Evolutionary conservation across 2,329 filamentous ascomycete species (phyloP), one percentile per base, ranked within the genome.

Genomic region (Alternaria longipes): DNA sequence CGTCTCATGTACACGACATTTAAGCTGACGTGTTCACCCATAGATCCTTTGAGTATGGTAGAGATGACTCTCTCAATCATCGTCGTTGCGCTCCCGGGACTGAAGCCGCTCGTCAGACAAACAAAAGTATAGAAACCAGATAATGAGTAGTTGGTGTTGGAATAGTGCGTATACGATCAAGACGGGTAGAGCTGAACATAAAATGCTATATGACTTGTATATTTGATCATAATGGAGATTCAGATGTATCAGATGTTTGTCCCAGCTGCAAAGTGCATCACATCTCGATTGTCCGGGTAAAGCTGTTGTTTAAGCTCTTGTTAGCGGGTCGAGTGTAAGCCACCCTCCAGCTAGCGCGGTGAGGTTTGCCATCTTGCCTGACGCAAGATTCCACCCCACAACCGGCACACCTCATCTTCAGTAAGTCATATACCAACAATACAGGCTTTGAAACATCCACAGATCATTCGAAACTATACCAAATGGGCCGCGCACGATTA

Each of bases 41-140:
- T 26, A 69, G 66, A 68, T 28, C 65, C 65, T 11, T 53, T 70
- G 3, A 70, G 68, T 18, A 70, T 70, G 68, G 63, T 70, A 14
- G 68, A 70, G 38, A 70, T 70, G 63, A 42, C 68, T 0, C 61
- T 70, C 3, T 70, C 68, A 0, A 70, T 70, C 47, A 70, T 69
- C 11, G 68, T 70, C n/a, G 63, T 70, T 20, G 49, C 68, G 2
- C 54, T 70, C 3, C 68, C 68, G 0, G 68, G 68, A 12, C 62
- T 70, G 0, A 70, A 69, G 59, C 68, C 68, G 1, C 60, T 69
- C 4, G 44, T 47, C 18, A 52, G 34, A 11, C 42, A 58, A 4
- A 26, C 20, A 6, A 61, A 58, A 22, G n/a, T 36, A 28, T 57
- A 61, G 30, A 30, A 28, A 6, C 4, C 0, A 8, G 7, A 18